Base-by-base conservation (phyloP, 2,329 filamentous ascomycete species). In the Aspergillus aculeatus region DNA sequence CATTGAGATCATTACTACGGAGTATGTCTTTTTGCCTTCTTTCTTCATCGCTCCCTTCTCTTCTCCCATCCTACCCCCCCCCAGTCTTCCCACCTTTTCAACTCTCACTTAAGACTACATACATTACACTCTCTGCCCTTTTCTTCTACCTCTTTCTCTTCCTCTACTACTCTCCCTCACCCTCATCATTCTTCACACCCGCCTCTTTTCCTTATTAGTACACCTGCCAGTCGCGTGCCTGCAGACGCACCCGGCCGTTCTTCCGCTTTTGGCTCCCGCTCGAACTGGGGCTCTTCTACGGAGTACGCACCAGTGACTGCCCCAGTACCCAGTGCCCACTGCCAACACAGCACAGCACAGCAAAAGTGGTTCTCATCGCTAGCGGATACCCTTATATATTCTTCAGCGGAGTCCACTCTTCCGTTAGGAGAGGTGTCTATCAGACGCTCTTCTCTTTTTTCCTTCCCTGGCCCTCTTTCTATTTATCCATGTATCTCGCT, bases 401-500 rank as follows among this genome's bases (percentile, higher is more conserved):
- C 26, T 49, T 57, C 57, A 55, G 51, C 57, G 38, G 38, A 41
- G 38, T 41, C 16, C 55, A 51, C 48, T 53, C 47, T 52, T 44
- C 52, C 54, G 11, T n/a, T 29, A 50, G 41, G 56, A 41, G 47
- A 58, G 26, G 50, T 35, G 50, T 50, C 58, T 31, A 50, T 41
- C 31, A 41, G 50, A 59, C 57, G 61, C 35, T 54, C 51, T 54
- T 41, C 54, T 38, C 16, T 41, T 51, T 49, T 24, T 41, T 21
- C 54, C 50, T 47, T 41, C n/a, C 23, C 23, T 51, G 49, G 41
- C 23, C 52, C 48, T 19, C 50, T 56, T 47, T 48, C 6, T 49
- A 44, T 23, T 49, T 60, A 71, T 70, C 69, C 67, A 77, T 77
- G 75, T 77, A 75, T 74, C 73, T 77, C 68, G 73, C 61, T 52